Evolutionary conservation across 2,329 filamentous ascomycete genomes (phyloP), one percentile per base, ranked within the genome.

Genomic region (Rhynchosporium secalis): DNA sequence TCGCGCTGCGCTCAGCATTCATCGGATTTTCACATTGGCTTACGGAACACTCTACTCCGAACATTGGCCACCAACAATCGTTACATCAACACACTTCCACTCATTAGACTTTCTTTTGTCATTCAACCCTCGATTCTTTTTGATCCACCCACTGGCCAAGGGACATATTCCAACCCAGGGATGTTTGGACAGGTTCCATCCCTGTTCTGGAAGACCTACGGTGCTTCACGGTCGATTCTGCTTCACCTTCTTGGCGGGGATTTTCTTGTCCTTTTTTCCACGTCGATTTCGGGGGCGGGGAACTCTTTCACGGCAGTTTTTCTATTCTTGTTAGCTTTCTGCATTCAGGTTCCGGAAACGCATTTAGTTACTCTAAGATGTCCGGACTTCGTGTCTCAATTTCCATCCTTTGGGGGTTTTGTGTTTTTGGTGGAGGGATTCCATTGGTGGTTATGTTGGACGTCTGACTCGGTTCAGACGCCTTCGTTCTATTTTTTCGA

Each of bases 1-100:
- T 72, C 70, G 65, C 71, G 70, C 72, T 72, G 66, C 71, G 67
- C 63, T 66, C 59, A 66, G 69, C 68, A 70, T 71, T 69, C 54
- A 58, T 61, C 54, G 57, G 58, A 45, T 38, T 45, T 56, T 48
- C 43, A 20, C 40, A 48, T 51, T 40, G 38, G 33, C 49, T 38
- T 40, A 52, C 31, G 51, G 51, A 54, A 33, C 26, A 51, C 29
- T 36, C 33, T 43, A 13, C 28, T 58, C 40, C 56, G 38, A 26
- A 15, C 56, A 58, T 51, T 46, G 51, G 45, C 48, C 28, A 28
- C 15, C 40, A 58, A 40, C 36, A 29, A 51, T 26, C n/a, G 51
- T 33, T 54, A 10, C 51, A 33, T n/a, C 48, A 59, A 48, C 36
- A 29, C 51, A 58, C 36, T 41, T 59, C 58, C 66, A 68, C 64